Evolutionary conservation across 768 basidiomycete genomes (phyloP), one percentile per base, ranked within the genome.

Genomic region (Phylloporus rhodoxanthus): DNA sequence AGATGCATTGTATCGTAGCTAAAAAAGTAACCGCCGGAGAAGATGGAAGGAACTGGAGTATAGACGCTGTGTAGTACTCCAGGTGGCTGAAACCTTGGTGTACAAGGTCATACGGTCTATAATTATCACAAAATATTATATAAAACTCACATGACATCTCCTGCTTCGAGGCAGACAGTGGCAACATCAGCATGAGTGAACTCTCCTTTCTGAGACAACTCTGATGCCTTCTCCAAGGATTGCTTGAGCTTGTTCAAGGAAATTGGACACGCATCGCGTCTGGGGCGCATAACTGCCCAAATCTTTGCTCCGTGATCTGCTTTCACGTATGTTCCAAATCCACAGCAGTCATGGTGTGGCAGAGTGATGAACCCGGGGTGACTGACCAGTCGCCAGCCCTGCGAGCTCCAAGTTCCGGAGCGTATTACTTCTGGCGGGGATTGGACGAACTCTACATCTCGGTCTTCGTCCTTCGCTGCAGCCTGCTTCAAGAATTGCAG

Each of bases 281-380:
- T 54, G 0, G 52, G 48, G 0, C 29, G 37, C 15, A 57, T 42
- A 0, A 50, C 10, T 0, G 2, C 33, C 53, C 50, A 58, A 0
- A 56, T 2, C 30, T 57, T 57, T 0, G 1, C 5, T 0, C 50
- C 48, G 0, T 3, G 1, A 8, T 40, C 10, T 13, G 19, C 34
- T 0, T 56, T 6, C 0, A 54, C n/a, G 2, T 45, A 50, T 0
- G 38, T 53, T 0, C 21, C 5, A 37, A 51, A 41, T 4, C 48
- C 48, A 23, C 49, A 54, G 11, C 44, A 51, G 14, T 54, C 33
- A 4, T 54, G 26, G 3, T 54, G 52, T 0, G 32, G 38, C 2
- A 38, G 17, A 0, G 49, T 54, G 1, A 54, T 5, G 11, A 37
- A 51, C 7, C 49, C 56, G 0, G 48, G 42, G 2, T 55, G 54